Conservation (phyloP, 495 filamentous ascomycete genomes). For the Neurospora sp. region DNA sequence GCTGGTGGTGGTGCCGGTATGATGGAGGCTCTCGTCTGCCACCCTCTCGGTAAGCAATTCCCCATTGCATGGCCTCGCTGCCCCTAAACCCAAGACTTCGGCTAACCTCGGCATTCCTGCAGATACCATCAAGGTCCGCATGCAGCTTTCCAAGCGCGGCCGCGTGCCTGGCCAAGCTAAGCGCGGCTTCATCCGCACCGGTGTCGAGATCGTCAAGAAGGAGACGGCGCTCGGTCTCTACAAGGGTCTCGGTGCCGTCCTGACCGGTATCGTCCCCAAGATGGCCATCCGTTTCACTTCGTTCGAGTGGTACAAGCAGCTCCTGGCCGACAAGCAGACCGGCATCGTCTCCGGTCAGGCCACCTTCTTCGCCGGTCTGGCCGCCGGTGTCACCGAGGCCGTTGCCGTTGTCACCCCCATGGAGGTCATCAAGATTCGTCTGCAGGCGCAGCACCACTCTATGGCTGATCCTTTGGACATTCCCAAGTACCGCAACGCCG, state of each 20-base stretch:
- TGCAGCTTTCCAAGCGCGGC: constrained; percentile 90
- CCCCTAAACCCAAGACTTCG: not conserved
- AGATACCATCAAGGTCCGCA: constrained; percentile 98
- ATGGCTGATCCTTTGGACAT: constrained; percentile 87
- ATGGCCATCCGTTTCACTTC: constrained; percentile 99
- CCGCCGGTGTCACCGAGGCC: constrained; percentile 90
- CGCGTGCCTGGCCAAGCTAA: constrained; percentile 70
- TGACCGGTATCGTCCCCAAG: constrained; percentile 96
- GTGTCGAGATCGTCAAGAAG: constrained; percentile 72
- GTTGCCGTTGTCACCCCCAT: constrained; percentile 94
- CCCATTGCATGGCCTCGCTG: not conserved
- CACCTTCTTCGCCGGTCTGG: constrained; percentile 85
- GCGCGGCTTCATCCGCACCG: constrained; percentile 81
- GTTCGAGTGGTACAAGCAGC: constrained; percentile 88
- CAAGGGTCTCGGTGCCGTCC: constrained; percentile 90
- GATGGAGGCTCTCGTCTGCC: constrained; percentile 97
- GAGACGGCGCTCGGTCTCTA: constrained; percentile 91
- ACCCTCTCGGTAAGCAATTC: constrained; percentile 70
- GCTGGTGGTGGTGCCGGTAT: constrained; percentile 97
- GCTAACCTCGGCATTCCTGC: constrained; percentile 3
- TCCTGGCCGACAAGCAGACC: constrained; percentile 61
- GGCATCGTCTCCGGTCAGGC: constrained; percentile 57
- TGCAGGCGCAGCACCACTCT: constrained; percentile 93
- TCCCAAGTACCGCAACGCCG: constrained; percentile 94
- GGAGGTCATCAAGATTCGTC: constrained; percentile 96